Evolutionary conservation across 176 grass and related monocot genomes (phyloP).

Genomic region (Raddia guianensis): DNA sequence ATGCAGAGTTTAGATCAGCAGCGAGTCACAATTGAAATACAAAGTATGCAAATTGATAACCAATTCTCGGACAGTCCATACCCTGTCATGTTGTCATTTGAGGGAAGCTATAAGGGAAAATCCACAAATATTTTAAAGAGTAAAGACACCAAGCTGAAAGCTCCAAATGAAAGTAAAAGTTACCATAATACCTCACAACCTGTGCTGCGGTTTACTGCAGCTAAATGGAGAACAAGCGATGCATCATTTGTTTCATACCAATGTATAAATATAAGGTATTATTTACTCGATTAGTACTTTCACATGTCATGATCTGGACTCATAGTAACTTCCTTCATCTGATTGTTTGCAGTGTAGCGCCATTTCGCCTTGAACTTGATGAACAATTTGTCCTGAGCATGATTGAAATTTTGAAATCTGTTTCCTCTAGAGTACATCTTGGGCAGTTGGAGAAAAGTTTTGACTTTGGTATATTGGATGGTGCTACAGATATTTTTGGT

Average conservation of each 20-base stretch:
- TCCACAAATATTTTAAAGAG: conserved; percentile 64
- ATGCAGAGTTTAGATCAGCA: conserved; percentile 95
- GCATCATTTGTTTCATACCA: conserved; percentile 80
- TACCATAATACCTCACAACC: conserved; percentile 46
- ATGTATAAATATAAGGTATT: conserved; percentile 79
- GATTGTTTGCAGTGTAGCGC: conserved; percentile 68
- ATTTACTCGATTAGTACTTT: conserved; percentile 14
- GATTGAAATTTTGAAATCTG: conserved; percentile 79
- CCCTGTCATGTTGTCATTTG: conserved; percentile 87
- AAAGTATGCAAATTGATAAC: conserved; percentile 97
- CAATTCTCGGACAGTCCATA: conserved; percentile 82
- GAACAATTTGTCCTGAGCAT: conserved; percentile 86
- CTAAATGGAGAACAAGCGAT: conserved; percentile 85
- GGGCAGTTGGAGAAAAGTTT: conserved; percentile 60
- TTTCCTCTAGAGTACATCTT: conserved; percentile 72
- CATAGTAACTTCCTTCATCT: conserved; percentile 37
- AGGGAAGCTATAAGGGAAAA: conserved; percentile 65
- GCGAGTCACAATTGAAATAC: conserved; percentile 64
- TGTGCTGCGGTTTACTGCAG: conserved; percentile 65
- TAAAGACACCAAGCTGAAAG: conserved; percentile 68
- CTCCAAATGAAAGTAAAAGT: conserved; percentile 54
- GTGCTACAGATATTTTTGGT: conserved; percentile 48
- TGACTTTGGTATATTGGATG: conserved; percentile 60
- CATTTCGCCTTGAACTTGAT: conserved; percentile 89
- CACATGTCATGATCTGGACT: conserved; percentile 30